Evolutionary conservation across 2,329 filamentous ascomycete genomes (phyloP).

Genomic region (Incumbomyces delicatus): DNA sequence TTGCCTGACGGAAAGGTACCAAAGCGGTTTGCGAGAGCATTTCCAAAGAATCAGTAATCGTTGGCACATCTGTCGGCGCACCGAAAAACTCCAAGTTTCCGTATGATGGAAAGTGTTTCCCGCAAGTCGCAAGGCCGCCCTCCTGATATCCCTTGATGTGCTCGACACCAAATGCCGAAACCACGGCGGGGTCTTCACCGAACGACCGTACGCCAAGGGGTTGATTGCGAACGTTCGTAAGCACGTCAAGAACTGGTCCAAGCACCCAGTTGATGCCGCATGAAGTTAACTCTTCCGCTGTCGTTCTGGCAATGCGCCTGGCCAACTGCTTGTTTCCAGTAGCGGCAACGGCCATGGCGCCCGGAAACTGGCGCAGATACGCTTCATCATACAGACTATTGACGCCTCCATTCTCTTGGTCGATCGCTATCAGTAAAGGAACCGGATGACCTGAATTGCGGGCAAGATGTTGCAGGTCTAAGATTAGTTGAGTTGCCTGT

Average conservation of each 20-base stretch:
- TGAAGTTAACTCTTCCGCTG: constrained; percentile 80
- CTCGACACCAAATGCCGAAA: constrained; percentile 82
- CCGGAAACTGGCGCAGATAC: constrained; percentile 92
- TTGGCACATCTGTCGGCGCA: constrained; percentile 82
- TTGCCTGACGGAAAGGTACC: constrained; percentile 84
- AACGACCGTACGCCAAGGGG: constrained; percentile 81
- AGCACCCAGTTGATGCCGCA: constrained; percentile 95
- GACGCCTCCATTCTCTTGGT: constrained; percentile 96
- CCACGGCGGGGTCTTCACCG: constrained; percentile 89
- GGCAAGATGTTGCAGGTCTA: constrained; percentile 86
- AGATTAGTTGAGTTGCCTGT: constrained; percentile 76
- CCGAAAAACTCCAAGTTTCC: constrained; percentile 90
- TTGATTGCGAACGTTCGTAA: constrained; percentile 87
- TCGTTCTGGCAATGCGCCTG: constrained; percentile 84
- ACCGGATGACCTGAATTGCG: constrained; percentile 82
- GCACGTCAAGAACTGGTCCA: constrained; percentile 82
- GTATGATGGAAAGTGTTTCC: constrained; percentile 94
- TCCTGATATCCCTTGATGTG: constrained; percentile 90
- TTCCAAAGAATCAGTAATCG: constrained; percentile 89
- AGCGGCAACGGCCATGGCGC: constrained; percentile 93
- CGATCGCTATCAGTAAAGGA: constrained; percentile 79
- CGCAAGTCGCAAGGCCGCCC: constrained; percentile 77
- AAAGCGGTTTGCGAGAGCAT: constrained; percentile 85
- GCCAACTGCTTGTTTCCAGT: constrained; percentile 76
- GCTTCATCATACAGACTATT: constrained; percentile 95